Conservation (phyloP, 2,329 filamentous ascomycete genomes). For the Curvularia lunata region DNA sequence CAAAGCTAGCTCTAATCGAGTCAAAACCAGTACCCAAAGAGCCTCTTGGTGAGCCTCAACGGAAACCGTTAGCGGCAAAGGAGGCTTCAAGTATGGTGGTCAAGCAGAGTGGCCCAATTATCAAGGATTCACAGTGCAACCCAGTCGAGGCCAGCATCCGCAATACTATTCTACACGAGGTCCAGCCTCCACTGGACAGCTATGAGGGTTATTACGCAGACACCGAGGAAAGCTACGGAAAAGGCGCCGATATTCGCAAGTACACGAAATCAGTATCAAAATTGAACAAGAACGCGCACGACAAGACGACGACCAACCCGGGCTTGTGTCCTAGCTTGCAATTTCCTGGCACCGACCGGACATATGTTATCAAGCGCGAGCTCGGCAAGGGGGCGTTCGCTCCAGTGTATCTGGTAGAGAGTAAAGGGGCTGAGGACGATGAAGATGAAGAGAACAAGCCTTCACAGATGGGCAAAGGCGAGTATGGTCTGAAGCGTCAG, state of each 20-base stretch:
- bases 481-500: constrained; percentile 64
- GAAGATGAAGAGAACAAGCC: constrained; percentile 47
- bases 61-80: constrained; percentile 31
- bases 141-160: constrained; percentile 81
- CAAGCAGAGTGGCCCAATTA: constrained; percentile 70
- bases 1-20: constrained; percentile 61
- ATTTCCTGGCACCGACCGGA: constrained; percentile 68
- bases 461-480: constrained; percentile 67
- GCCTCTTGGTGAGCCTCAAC: constrained; percentile 20
- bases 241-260: constrained; percentile 77
- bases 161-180: constrained; percentile 73
- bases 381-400: constrained; percentile 94
- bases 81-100: constrained; percentile 48
- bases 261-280: constrained; percentile 73
- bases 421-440: constrained; percentile 60
- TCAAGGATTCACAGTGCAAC: constrained; percentile 85
- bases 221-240: constrained; percentile 66
- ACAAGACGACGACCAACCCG: constrained; percentile 68
- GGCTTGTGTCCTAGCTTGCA: constrained; percentile 68
- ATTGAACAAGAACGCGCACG: constrained; percentile 58
- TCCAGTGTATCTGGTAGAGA: constrained; percentile 89
- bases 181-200: constrained; percentile 73
- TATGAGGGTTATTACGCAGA: constrained; percentile 85
- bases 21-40: constrained; percentile 43
- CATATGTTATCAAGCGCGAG: constrained; percentile 82